Percentiles rank a stretch among this genome's conserved stretches.
These are phyloP conservation scores for Chrysochromulina tobinii DNA, from an alignment of 78 protist species.

Conservation along the genomic window DNA sequence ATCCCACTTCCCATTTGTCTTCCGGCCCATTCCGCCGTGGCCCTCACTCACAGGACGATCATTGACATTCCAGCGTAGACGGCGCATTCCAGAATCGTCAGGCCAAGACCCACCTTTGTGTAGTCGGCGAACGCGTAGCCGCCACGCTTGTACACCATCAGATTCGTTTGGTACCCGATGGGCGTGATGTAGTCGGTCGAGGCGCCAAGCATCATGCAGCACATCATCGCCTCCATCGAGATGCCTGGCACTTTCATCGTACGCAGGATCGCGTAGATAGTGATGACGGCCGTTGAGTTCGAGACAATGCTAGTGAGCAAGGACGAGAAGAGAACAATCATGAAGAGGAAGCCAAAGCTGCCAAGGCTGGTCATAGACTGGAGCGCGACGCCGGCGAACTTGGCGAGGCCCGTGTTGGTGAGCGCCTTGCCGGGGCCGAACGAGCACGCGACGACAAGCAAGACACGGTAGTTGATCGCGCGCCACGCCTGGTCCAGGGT, in stretches of 20 bases:
- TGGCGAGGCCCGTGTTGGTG: neutral
- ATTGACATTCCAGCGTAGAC: no score
- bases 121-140: slow-evolving; percentile 33
- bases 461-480: neutral
- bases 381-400: neutral
- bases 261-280: neutral
- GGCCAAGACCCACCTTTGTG: neutral
- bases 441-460: neutral
- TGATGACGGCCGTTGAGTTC: neutral
- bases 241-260: neutral
- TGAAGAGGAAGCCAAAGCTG: neutral
- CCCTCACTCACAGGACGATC: no score
- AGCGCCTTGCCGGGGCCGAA: neutral
- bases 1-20: no score
- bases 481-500: neutral
- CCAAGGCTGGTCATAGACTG: no score
- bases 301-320: neutral
- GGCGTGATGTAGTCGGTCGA: neutral
- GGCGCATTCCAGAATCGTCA: neutral
- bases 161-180: slow-evolving; percentile 45
- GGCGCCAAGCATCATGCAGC: neutral
- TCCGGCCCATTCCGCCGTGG: no score
- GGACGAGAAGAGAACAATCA: neutral
- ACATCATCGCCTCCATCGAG: neutral
- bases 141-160: slow-evolving; percentile 35